These are phyloP conservation scores for Periconia sp. DNA, from an alignment of 2,329 filamentous ascomycete genomes.

Conservation along the genomic window DNA sequence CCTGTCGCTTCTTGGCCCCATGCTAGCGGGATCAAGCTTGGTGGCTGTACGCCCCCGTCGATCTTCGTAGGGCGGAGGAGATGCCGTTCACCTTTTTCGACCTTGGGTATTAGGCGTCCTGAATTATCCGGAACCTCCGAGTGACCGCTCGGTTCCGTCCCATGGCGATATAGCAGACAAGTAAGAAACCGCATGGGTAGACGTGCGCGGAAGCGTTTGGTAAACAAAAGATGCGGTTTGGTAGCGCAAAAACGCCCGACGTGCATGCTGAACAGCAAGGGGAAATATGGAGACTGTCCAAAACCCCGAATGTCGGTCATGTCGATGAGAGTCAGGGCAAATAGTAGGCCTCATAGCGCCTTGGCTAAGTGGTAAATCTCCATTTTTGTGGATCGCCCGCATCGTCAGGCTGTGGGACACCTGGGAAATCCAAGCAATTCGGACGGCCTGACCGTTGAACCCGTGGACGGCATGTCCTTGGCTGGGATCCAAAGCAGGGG, in stretches of 20 bases:
- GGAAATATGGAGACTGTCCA: neutral
- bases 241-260: conserved; percentile 22
- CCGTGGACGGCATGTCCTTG: no score
- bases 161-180: neutral
- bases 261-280: conserved; percentile 14
- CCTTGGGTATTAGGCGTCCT: conserved; percentile 4
- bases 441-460: no score
- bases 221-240: conserved; percentile 2
- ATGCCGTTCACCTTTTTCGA: conserved; percentile 4
- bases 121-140: conserved; percentile 13
- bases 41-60: conserved; percentile 32
- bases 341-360: no score
- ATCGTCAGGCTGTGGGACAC: no score
- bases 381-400: no score
- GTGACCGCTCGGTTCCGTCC: conserved; percentile 12
- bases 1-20: conserved; percentile 21
- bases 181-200: neutral
- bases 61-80: conserved; percentile 22
- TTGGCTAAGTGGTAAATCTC: no score
- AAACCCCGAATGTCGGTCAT: no score
- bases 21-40: conserved; percentile 29
- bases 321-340: no score
- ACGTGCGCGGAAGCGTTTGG: neutral
- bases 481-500: no score
- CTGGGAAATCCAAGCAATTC: no score